phyloP scores from a whole-genome alignment of 75 land plant species.

The Sequoiadendron giganteum region DNA sequence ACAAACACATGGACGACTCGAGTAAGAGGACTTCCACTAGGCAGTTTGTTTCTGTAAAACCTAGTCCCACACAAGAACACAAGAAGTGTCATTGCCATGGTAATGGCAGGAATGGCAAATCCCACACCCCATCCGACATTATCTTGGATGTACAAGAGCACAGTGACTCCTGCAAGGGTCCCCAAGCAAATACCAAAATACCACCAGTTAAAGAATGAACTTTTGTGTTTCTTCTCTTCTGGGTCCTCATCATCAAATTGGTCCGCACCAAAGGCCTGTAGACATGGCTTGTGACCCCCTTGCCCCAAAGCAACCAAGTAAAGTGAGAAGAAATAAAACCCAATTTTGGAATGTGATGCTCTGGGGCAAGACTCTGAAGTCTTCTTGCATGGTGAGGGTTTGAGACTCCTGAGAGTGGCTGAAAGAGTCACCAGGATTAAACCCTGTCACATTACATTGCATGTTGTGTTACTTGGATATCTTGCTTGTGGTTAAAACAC shows the following conservation, averaged over 20 bases:
- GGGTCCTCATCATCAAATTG: conserved; percentile 53
- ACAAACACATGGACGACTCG: conserved; percentile 28
- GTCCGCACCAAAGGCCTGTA: conserved; percentile 85
- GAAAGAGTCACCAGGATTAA: conserved; percentile 43
- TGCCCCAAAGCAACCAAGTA: conserved; percentile 57
- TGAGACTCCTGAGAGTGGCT: conserved; percentile 17
- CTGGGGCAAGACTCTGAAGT: not conserved
- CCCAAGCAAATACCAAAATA: conserved; percentile 46
- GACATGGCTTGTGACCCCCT: conserved; percentile 82
- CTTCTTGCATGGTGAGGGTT: conserved; percentile 5
- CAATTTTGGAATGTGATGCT: conserved; percentile 8
- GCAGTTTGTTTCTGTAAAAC: conserved; percentile 25
- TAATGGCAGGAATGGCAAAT: conserved; percentile 44
- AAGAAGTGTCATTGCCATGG: conserved; percentile 35
- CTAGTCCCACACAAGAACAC: conserved; percentile 47
- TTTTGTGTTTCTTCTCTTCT: conserved; percentile 32
- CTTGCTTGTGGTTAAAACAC: not conserved
- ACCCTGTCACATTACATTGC: conserved; percentile 31
- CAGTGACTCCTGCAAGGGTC: conserved; percentile 16
- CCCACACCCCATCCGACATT: conserved; percentile 62
- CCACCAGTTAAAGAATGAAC: conserved; percentile 87
- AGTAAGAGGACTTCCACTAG: conserved; percentile 38
- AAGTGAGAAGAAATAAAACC: conserved; percentile 38
- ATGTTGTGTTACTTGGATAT: not conserved
- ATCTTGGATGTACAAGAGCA: conserved; percentile 57